Conservation (phyloP, 2,329 filamentous ascomycete genomes). For the Calonectria pseudoturangicola region DNA sequence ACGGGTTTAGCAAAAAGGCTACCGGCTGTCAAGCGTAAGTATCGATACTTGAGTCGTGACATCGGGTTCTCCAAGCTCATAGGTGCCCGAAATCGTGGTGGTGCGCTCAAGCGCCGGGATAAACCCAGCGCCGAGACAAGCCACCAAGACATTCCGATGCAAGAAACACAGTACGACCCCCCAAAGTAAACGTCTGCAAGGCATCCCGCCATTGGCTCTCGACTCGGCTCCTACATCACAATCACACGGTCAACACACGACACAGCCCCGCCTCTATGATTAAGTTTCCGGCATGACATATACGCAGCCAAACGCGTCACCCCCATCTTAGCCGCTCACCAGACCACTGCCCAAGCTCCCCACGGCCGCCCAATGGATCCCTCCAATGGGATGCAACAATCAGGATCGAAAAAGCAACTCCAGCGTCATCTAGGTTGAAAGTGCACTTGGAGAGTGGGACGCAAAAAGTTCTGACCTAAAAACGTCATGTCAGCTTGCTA, state of each 20-base stretch:
- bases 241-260: conserved; percentile 27
- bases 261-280: conserved; percentile 1
- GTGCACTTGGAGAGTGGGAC: conserved; percentile 5
- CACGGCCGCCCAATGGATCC: conserved; percentile 7
- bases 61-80: neutral
- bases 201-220: conserved; percentile 15
- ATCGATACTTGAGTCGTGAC: conserved; percentile 12
- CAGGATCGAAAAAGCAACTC: conserved; percentile 35
- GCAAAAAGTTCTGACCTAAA: too few species aligned
- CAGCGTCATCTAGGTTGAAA: conserved; percentile 27
- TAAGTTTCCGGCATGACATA: conserved; percentile 25
- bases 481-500: too few species aligned
- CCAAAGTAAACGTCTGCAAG: neutral
- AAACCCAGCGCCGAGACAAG: conserved; percentile 19
- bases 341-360: conserved; percentile 16
- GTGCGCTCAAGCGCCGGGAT: conserved; percentile 16
- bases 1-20: neutral
- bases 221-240: conserved; percentile 6
- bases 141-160: conserved; percentile 16
- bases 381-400: neutral
- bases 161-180: neutral
- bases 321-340: conserved; percentile 16
- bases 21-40: conserved; percentile 9
- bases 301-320: conserved; percentile 28
- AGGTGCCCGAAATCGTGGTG: neutral